Evolutionary conservation across 805 yeast species (phyloP).

Genomic region (Teunomyces gatunensis): DNA sequence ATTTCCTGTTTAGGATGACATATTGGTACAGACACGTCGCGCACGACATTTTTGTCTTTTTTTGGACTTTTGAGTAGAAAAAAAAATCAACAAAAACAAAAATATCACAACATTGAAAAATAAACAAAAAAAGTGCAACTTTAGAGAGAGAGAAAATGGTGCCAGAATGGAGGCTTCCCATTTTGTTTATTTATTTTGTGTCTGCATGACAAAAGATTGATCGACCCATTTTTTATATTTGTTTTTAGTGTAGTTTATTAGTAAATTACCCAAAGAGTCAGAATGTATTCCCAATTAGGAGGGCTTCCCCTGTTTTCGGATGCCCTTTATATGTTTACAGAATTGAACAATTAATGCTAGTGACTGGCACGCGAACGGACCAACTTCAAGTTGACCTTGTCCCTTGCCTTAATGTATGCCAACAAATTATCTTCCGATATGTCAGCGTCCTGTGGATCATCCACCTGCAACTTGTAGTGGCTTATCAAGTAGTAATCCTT

Average conservation of each 20-base stretch:
- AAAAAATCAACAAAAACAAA: neutral
- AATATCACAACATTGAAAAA: neutral
- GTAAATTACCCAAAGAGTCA: neutral
- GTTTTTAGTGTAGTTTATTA: neutral
- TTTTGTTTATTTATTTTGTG: neutral
- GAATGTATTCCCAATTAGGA: neutral
- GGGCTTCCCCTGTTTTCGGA: neutral
- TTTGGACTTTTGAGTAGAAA: neutral
- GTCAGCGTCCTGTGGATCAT: constrained; percentile 8
- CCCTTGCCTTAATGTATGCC: constrained; percentile 16
- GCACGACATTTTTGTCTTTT: neutral
- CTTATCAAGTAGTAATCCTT: constrained; percentile 25
- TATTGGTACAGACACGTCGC: neutral
- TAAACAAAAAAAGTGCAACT: neutral
- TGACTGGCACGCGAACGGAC: constrained; percentile 15
- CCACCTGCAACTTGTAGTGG: constrained; percentile 24
- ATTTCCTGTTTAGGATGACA: neutral
- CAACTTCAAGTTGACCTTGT: constrained; percentile 25
- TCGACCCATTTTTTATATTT: neutral
- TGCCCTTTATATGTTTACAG: constrained; percentile 1
- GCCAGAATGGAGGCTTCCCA: neutral
- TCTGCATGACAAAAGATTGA: neutral
- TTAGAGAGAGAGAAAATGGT: neutral
- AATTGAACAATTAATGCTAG: neutral
- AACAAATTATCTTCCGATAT: constrained; percentile 12